phyloP scores from a whole-genome alignment of 1,139 yeast genomes.

The Meyerozyma carpophila region DNA sequence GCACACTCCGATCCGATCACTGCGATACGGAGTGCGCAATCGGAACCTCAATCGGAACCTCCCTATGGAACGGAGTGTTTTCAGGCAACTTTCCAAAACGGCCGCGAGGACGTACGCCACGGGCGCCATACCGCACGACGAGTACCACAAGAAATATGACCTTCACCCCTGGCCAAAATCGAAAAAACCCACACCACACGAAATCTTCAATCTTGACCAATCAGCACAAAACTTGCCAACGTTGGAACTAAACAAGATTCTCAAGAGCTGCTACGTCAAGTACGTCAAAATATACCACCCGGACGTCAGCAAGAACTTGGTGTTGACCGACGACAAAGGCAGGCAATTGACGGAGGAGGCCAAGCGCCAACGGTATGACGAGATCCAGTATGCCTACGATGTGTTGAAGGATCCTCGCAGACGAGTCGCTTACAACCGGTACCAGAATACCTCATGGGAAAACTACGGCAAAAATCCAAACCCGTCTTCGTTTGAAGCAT shows the following conservation, averaged over 20 bases:
- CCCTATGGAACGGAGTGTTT: neutral
- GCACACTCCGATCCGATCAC: neutral
- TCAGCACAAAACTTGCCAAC: slow-evolving; percentile 16
- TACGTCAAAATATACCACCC: slow-evolving; percentile 86
- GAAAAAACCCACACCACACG: slow-evolving; percentile 68
- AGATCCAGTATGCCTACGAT: slow-evolving; percentile 68
- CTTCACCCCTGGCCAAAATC: slow-evolving; percentile 54
- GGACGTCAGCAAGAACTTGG: slow-evolving; percentile 44
- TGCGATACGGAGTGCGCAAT: too few relatives aligned
- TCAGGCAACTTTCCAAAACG: neutral
- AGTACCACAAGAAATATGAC: slow-evolving; percentile 17
- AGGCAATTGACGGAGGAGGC: slow-evolving; percentile 26
- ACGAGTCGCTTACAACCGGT: slow-evolving; percentile 28
- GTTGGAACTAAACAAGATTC: slow-evolving; percentile 32
- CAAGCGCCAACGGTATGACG: slow-evolving; percentile 61
- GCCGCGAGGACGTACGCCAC: slow-evolving; percentile 12
- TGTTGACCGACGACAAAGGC: slow-evolving; percentile 22
- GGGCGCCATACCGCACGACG: slow-evolving; percentile 9
- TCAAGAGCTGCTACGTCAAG: slow-evolving; percentile 55
- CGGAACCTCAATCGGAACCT: neutral
- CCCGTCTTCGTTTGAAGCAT: slow-evolving; percentile 20
- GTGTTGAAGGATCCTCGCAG: slow-evolving; percentile 54
- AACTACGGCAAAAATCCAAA: slow-evolving; percentile 7
- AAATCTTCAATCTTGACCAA: slow-evolving; percentile 48
- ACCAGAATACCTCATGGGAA: slow-evolving; percentile 24